phyloP scores from a whole-genome alignment of 1,284 basidiomycete species.

The Apiotrichum laibachii region DNA sequence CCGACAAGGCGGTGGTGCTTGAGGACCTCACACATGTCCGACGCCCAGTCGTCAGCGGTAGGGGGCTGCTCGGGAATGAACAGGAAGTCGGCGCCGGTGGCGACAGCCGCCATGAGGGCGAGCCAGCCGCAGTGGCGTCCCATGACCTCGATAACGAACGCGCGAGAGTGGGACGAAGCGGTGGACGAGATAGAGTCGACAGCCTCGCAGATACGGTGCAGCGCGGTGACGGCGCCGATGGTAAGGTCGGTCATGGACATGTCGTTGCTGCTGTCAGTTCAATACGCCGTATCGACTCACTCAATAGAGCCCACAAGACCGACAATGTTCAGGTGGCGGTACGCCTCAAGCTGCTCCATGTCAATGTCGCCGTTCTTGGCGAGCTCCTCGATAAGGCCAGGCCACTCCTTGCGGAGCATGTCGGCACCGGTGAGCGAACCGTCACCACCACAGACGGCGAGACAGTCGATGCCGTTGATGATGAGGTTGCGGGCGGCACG shows the following conservation, averaged over 20 bases:
- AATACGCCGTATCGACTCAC: slow-evolving; percentile 26
- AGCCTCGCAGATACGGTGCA: slow-evolving; percentile 94
- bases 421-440: slow-evolving; percentile 95
- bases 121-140: slow-evolving; percentile 98
- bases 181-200: slow-evolving; percentile 98
- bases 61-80: slow-evolving; percentile 96
- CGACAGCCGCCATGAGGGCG: slow-evolving; percentile 86
- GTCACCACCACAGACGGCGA: slow-evolving; percentile 95
- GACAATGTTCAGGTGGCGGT: slow-evolving; percentile 88
- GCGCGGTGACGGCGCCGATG: slow-evolving; percentile 91
- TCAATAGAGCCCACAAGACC: slow-evolving; percentile 98
- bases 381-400: slow-evolving; percentile 70
- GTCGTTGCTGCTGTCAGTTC: slow-evolving; percentile 63
- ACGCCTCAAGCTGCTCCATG: slow-evolving; percentile 65
- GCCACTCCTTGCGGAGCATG: slow-evolving; percentile 91
- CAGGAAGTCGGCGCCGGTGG: slow-evolving; percentile 91
- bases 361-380: slow-evolving; percentile 67
- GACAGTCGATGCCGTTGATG: slow-evolving; percentile 91
- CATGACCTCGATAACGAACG: slow-evolving; percentile 99
- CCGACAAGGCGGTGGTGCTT: slow-evolving; percentile 85
- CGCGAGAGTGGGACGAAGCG: slow-evolving; percentile 90
- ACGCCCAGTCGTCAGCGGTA: slow-evolving; percentile 74
- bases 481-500: slow-evolving; percentile 87
- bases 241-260: slow-evolving; percentile 98
- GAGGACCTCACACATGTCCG: slow-evolving; percentile 86